Evolutionary conservation across 2,329 filamentous ascomycete genomes (phyloP).

Genomic region (Domatiomyces globalis): DNA sequence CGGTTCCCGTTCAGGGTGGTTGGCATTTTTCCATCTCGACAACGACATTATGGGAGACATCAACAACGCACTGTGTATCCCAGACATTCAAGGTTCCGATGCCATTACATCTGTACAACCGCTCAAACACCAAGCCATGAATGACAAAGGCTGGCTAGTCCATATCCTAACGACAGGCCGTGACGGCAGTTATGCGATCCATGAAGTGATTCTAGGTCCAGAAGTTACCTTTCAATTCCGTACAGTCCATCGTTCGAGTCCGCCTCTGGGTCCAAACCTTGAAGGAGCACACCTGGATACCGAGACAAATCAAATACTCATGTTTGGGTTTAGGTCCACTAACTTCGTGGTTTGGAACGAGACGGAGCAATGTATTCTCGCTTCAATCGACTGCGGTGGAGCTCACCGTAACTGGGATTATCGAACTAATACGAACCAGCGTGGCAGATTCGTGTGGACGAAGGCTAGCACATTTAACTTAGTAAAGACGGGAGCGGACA

Average conservation of each 20-base stretch:
- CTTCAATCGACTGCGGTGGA: constrained; percentile 67
- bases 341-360: constrained; percentile 74
- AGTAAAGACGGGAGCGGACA: constrained; percentile 26
- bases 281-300: constrained; percentile 52
- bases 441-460: constrained; percentile 55
- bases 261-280: constrained; percentile 61
- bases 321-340: constrained; percentile 70
- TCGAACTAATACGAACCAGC: constrained; percentile 6
- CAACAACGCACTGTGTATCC: constrained; percentile 6
- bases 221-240: constrained; percentile 19
- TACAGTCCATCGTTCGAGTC: constrained; percentile 52
- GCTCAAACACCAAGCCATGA: constrained; percentile 23
- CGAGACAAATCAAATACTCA: constrained; percentile 39
- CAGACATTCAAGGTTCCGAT: constrained; percentile 38
- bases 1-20: constrained; percentile 42
- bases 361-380: constrained; percentile 52
- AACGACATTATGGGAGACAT: not conserved
- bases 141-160: constrained; percentile 15
- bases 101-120: constrained; percentile 54
- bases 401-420: constrained; percentile 65
- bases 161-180: constrained; percentile 59
- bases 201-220: constrained; percentile 22
- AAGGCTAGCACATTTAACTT: constrained; percentile 46
- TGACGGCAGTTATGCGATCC: constrained; percentile 63
- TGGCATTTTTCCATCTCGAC: constrained; percentile 34